Evolutionary conservation across 371 early-diverging fungal species (phyloP).

Genomic region (Lichtheimia ramosa): DNA sequence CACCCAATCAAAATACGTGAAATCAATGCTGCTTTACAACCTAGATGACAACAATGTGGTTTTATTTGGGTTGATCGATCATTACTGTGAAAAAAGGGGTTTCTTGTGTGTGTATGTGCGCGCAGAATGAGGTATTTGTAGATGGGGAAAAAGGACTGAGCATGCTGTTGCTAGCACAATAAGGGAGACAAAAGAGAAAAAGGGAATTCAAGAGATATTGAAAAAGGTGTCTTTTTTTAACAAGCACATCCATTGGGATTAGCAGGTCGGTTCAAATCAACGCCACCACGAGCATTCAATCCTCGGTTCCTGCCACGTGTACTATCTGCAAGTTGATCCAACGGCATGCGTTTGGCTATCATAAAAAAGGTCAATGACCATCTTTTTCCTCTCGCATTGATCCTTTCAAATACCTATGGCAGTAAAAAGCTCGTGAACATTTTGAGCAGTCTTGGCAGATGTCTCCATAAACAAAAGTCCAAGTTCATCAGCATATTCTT

Average conservation of each 20-base stretch:
- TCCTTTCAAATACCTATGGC: conserved; percentile 67
- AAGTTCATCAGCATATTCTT: conserved; percentile 85
- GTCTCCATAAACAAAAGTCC: conserved; percentile 92
- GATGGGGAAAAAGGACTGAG: not conserved
- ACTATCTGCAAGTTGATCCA: conserved; percentile 45
- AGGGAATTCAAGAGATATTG: not conserved
- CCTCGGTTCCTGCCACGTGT: conserved; percentile 40
- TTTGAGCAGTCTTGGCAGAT: conserved; percentile 89
- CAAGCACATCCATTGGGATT: conserved; percentile 51
- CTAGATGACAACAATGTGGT: no score
- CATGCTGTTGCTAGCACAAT: not conserved
- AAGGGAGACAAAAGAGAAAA: not conserved
- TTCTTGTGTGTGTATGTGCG: no score
- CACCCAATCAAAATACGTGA: no score
- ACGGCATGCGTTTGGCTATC: conserved; percentile 44
- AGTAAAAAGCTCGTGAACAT: conserved; percentile 85
- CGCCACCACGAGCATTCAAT: conserved; percentile 36
- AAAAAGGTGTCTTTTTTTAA: conserved; percentile 19
- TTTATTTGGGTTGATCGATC: no score
- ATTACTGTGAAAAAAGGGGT: no score
- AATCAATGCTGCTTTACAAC: no score
- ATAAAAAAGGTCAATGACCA: not conserved
- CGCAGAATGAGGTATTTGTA: no score
- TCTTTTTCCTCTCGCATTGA: no score
- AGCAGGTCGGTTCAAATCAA: conserved; percentile 37